Percentiles rank a stretch among this genome's conserved stretches.
phyloP scores from a whole-genome alignment of 805 yeast species.

The Tetrapisispora nanseiensis region DNA sequence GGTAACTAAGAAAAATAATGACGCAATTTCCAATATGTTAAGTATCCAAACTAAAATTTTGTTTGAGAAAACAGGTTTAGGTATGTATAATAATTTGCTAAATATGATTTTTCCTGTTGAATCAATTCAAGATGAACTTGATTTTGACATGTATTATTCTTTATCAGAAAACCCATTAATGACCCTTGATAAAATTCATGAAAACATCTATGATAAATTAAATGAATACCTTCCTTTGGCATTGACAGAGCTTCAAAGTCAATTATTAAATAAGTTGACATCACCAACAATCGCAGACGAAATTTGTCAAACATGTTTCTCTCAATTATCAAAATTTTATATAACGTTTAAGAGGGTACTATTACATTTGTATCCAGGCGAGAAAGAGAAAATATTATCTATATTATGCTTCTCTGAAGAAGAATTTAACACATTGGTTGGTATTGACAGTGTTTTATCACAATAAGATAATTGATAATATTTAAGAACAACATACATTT shows the following conservation, averaged over 20 bases:
- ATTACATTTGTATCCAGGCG: constrained; percentile 27
- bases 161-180: constrained; percentile 47
- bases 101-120: constrained; percentile 63
- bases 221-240: constrained; percentile 43
- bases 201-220: constrained; percentile 37
- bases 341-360: constrained; percentile 30
- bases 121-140: constrained; percentile 41
- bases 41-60: constrained; percentile 39
- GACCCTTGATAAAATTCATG: constrained; percentile 35
- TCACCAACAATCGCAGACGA: constrained; percentile 55
- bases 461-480: neutral
- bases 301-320: constrained; percentile 41
- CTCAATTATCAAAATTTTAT: constrained; percentile 37
- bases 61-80: constrained; percentile 43
- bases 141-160: constrained; percentile 56
- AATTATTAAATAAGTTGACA: constrained; percentile 44
- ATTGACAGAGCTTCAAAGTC: constrained; percentile 48
- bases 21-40: constrained; percentile 27
- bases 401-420: constrained; percentile 23
- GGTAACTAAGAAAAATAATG: constrained; percentile 30
- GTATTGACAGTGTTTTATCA: constrained; percentile 35
- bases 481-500: too few species aligned
- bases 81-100: constrained; percentile 51
- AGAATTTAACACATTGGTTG: constrained; percentile 63
- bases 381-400: constrained; percentile 9